Evolutionary conservation across 805 yeast genomes (phyloP).

Genomic region (Spathaspora gorwiae): DNA sequence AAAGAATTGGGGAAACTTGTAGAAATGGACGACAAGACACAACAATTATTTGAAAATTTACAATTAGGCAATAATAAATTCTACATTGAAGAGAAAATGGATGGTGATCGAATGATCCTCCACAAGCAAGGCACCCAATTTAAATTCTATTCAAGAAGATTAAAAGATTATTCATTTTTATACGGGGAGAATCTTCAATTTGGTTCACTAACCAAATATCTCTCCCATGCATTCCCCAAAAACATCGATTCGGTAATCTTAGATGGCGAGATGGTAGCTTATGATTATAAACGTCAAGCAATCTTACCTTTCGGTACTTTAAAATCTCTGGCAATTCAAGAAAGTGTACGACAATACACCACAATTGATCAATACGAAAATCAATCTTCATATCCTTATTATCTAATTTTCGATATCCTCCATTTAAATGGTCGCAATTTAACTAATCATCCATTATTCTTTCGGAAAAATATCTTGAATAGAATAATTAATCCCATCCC

Average conservation of each 20-base stretch:
- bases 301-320: constrained; percentile 80
- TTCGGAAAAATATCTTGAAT: constrained; percentile 51
- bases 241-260: constrained; percentile 42
- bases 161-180: constrained; percentile 65
- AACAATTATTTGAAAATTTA: constrained; percentile 11
- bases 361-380: constrained; percentile 30
- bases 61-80: constrained; percentile 31
- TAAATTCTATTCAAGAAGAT: constrained; percentile 59
- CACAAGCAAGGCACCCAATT: constrained; percentile 51
- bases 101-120: constrained; percentile 83
- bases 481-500: constrained; percentile 43
- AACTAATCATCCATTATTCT: constrained; percentile 47
- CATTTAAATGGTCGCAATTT: constrained; percentile 64
- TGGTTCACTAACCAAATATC: constrained; percentile 54
- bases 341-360: constrained; percentile 37
- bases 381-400: constrained; percentile 46
- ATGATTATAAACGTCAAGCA: constrained; percentile 53
- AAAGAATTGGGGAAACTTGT: constrained; percentile 35
- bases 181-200: constrained; percentile 53
- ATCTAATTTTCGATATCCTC: constrained; percentile 69
- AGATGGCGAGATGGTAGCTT: constrained; percentile 94
- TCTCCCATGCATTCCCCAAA: constrained; percentile 38
- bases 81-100: constrained; percentile 84
- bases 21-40: constrained; percentile 14
- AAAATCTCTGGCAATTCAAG: constrained; percentile 62